Conservation (phyloP, 176 grass and related monocot genomes). For the Zoysia pacifica region DNA sequence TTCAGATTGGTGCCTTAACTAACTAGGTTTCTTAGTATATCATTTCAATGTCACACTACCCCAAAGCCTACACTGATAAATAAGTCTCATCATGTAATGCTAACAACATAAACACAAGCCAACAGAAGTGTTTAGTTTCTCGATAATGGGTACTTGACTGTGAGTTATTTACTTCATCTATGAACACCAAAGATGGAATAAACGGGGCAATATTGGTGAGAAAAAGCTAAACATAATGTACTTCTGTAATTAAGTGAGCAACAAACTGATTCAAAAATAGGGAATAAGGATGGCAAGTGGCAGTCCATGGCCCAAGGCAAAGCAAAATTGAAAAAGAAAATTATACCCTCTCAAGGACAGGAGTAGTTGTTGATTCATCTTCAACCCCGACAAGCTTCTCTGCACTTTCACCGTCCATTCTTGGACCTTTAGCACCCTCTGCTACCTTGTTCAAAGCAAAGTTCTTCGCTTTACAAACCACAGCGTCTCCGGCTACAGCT, state of each 20-base stretch:
- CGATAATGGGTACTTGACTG: not conserved
- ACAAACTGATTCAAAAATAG: not conserved
- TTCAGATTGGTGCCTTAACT: not conserved
- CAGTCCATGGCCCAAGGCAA: conserved; percentile 4
- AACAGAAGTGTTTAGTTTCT: not conserved
- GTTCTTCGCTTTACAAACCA: conserved; percentile 44
- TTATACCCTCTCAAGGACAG: conserved; percentile 76
- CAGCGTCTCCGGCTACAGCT: conserved; percentile 30
- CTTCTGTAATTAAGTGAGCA: conserved; percentile 21
- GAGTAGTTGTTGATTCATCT: conserved; percentile 58
- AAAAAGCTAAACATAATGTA: not conserved
- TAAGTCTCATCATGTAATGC: not conserved
- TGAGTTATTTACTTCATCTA: not conserved
- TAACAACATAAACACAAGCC: not conserved
- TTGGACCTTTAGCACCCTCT: conserved; percentile 55
- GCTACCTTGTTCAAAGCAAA: too few relatives aligned
- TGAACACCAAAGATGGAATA: not conserved
- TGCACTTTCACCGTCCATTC: conserved; percentile 77
- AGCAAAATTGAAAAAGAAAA: conserved; percentile 24
- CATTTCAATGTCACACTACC: not conserved
- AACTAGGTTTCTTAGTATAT: not conserved
- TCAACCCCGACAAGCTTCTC: conserved; percentile 72
- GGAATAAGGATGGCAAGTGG: conserved; percentile 26
- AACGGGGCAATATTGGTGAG: not conserved
- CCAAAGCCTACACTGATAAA: conserved; percentile 12